Base-by-base conservation (phyloP, 2,329 filamentous ascomycete species). In the Sarocladium oryzae region DNA sequence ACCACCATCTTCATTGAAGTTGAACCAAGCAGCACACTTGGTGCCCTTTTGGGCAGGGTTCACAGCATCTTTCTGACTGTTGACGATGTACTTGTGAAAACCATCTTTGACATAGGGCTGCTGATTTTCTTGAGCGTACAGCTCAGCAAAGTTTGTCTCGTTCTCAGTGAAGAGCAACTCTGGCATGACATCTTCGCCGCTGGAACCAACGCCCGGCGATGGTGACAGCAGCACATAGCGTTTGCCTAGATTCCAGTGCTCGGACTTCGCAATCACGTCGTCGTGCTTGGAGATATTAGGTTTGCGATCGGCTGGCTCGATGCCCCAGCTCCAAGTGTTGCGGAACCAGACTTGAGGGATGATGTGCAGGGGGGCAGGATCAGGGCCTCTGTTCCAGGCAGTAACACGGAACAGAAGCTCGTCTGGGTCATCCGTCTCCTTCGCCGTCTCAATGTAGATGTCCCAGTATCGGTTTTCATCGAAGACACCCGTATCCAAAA, bases 301-400 rank as follows among this genome's bases (percentile, higher is more conserved):
- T 70, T 95, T 96, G 66, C 85, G 84, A 49, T 86, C 81, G 26
- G 77, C 73, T 10, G 82, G 66, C 62, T 96, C 88, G 56, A 86
- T 81, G 20, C 91, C 92, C 92, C 92, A 97, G 35, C 87, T 82
- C 93, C 93, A 97, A 2, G 91, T 96, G 67, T 97, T 97, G 57
- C 92, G 84, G 74, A 96, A 97, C 89, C 91, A 96, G 50, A 96
- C 82, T 54, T 97, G 93, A 8, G 92, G 92, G 38, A 96, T 75
- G 61, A 97, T 96, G 68, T 97, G 93, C 51, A 97, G 74, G 20
- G 90, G 91, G 13, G 93, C 92, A 13, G 89, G 83, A 50, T 96
- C 89, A 6, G 89, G 88, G 15, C 93, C 92, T 60, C 93, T 82
- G 65, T 97, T 97, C 86, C 93, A 97, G 40, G 91, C 92, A 10